Base-by-base conservation (phyloP, 495 filamentous ascomycete species). In the Tetracladium marchalianum region DNA sequence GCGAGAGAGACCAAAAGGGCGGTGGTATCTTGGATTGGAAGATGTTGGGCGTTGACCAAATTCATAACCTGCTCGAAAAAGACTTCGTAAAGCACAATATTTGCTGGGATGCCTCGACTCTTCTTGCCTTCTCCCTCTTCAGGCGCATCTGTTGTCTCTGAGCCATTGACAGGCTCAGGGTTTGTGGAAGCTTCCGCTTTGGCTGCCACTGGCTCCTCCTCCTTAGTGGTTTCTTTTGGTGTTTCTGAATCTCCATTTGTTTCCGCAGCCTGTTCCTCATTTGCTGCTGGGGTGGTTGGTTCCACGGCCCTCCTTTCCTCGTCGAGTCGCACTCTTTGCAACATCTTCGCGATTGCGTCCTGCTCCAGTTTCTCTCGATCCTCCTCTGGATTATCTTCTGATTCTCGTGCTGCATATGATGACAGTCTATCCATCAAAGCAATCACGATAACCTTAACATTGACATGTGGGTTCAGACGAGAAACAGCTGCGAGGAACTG, bases 371-470 rank as follows among this genome's bases (percentile, higher is more conserved):
- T 80, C 41, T 79, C 72, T 48, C 79, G 72, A 45, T 87, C 78
- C 51, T 92, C 87, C 9, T 70, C 62, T 4, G 78, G 70, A 33
- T 85, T 78, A 11, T 75, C 71, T 44, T 93, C 87, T 12, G 86
- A 75, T 62, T 96, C 90, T 43, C 89, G 76, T 49, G 87, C 81
- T 17, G 92, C 89, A 61, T 95, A 98, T 19, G 87, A 80, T 10
- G 90, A 95, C 18, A 98, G 68, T 24, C 92, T 81, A 58, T 98
- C 89, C 92, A 98, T 98, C 48, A 98, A 68, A 34, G 89, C 93
- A 61, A 96, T 96, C 17, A 98, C 90, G 31, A 98, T 98, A 37
- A 87, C 90, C 68, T 97, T 98, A 60, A 97, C 75, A 55, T 98
- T 94, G 50, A 98, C 92, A 63, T 95, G 84, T 1, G 88, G 92